These are phyloP conservation scores for Eucalyptus sp. DNA, from an alignment of 345 rosid species.

Conservation along the genomic window DNA sequence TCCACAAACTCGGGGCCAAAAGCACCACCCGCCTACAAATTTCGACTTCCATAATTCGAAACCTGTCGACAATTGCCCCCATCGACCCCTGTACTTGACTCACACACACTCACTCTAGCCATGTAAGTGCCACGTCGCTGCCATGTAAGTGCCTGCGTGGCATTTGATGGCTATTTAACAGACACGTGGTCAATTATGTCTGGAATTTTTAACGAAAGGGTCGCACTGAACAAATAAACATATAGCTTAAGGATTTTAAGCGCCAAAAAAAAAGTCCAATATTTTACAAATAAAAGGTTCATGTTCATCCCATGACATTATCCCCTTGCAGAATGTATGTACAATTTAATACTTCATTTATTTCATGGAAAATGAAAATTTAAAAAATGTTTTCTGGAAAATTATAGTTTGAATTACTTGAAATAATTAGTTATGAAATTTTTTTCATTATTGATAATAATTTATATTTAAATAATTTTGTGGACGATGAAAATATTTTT, in stretches of 20 bases:
- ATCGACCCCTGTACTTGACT: not conserved
- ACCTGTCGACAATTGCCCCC: not conserved
- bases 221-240: accelerated
- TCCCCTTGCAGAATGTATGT: not conserved
- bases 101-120: not conserved
- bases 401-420: not conserved
- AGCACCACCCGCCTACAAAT: not conserved
- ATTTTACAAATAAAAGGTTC: not conserved
- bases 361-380: not conserved
- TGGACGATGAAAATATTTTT: too few relatives aligned
- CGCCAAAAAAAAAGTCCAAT: accelerated
- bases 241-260: not conserved
- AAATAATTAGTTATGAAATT: not conserved
- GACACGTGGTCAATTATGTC: accelerated
- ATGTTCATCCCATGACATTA: not conserved
- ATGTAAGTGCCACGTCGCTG: not conserved
- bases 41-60: not conserved
- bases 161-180: not conserved
- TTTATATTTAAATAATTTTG: not conserved
- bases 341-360: not conserved
- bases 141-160: not conserved
- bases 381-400: not conserved
- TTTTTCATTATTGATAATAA: not conserved
- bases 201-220: not conserved
- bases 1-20: not conserved